Evolutionary conservation across 768 basidiomycete species (phyloP).

Genomic region (Boletus rubroflammeus): DNA sequence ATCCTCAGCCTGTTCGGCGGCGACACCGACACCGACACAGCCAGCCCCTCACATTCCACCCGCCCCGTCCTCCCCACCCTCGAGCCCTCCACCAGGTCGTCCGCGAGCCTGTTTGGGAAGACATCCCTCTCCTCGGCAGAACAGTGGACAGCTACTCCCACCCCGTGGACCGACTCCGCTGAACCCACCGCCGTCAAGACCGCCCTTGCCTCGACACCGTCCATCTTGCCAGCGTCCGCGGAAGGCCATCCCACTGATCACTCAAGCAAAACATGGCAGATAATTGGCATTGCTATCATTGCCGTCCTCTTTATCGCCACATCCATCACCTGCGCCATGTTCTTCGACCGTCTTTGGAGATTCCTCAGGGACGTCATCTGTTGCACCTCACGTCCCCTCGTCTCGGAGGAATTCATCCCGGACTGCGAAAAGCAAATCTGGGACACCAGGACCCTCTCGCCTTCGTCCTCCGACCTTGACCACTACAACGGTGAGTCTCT

Average conservation of each 20-base stretch:
- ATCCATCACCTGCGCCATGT: conserved; percentile 54
- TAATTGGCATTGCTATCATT: conserved; percentile 64
- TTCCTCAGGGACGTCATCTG: conserved; percentile 51
- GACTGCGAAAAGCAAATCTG: conserved; percentile 64
- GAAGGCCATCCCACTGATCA: conserved; percentile 30
- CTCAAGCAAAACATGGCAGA: conserved; percentile 58
- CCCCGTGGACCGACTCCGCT: not conserved
- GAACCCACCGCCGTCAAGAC: not conserved
- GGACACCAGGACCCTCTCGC: conserved; percentile 34
- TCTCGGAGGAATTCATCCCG: conserved; percentile 54
- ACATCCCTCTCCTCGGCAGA: not conserved
- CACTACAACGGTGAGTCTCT: not conserved
- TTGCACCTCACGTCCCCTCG: conserved; percentile 32
- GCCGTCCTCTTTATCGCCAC: conserved; percentile 56
- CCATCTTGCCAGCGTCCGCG: conserved; percentile 3
- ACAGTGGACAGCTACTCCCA: not conserved
- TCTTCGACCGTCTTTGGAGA: conserved; percentile 70
- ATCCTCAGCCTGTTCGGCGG: conserved; percentile 18
- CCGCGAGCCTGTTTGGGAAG: not conserved
- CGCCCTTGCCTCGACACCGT: not conserved
- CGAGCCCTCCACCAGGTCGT: not conserved
- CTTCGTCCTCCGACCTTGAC: conserved; percentile 1
- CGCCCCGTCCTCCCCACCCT: not conserved
- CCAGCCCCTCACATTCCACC: not conserved
- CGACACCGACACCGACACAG: not conserved